These are phyloP conservation scores for Exsudoporus floridanus DNA, from an alignment of 1,284 basidiomycete species.

Conservation along the genomic window DNA sequence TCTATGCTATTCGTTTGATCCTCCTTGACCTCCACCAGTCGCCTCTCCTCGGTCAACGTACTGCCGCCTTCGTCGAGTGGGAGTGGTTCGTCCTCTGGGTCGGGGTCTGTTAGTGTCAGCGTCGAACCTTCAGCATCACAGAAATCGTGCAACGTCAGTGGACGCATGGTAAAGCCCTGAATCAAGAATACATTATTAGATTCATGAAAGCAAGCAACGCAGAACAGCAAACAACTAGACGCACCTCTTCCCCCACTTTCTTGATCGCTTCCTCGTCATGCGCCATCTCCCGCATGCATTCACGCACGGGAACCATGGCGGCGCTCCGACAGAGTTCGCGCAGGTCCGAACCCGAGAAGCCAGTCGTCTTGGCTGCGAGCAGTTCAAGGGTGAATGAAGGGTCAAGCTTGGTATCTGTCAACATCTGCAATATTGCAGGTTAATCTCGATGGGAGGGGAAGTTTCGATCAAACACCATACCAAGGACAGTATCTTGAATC, in stretches of 20 bases:
- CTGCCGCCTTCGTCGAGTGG: slow-evolving; percentile 4
- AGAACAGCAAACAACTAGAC: slow-evolving; percentile 9
- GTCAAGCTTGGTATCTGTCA: slow-evolving; percentile 73
- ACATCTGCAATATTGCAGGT: slow-evolving; percentile 58
- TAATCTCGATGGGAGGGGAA: not conserved
- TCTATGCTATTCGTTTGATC: not conserved
- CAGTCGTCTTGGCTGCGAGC: slow-evolving; percentile 75
- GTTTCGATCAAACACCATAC: slow-evolving; percentile 44
- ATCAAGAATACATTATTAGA: not conserved
- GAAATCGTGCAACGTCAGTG: slow-evolving; percentile 71
- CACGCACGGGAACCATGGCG: slow-evolving; percentile 88
- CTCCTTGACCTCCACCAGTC: not conserved
- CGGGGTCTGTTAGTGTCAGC: slow-evolving; percentile 27
- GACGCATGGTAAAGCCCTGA: slow-evolving; percentile 75
- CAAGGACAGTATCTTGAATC: slow-evolving; percentile 85
- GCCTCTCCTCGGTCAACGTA: not conserved
- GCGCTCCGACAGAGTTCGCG: slow-evolving; percentile 94
- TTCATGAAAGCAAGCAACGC: not conserved
- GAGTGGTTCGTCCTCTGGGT: slow-evolving; percentile 32
- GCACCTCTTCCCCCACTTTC: slow-evolving; percentile 56
- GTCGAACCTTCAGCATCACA: slow-evolving; percentile 56
- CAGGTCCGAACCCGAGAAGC: slow-evolving; percentile 89
- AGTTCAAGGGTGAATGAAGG: slow-evolving; percentile 62
- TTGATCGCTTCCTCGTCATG: slow-evolving; percentile 52
- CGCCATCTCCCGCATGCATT: slow-evolving; percentile 72